Percentiles rank a stretch among this genome's conserved stretches.
Evolutionary conservation across 768 basidiomycete species (phyloP).

Genomic region (Kockovaella imperatae): DNA sequence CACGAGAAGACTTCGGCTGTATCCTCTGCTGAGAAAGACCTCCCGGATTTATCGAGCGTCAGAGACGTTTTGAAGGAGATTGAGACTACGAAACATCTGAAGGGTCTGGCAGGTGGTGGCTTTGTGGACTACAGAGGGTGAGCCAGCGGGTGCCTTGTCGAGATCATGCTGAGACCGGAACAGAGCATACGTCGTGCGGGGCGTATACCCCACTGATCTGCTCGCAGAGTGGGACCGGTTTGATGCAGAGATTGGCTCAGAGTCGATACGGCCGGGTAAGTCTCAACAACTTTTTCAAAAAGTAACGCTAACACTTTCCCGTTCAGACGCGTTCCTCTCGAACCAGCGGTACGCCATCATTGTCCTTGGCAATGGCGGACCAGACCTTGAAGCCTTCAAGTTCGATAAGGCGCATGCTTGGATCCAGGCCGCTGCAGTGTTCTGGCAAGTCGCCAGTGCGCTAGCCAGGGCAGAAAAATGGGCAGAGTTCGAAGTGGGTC

Average conservation of each 20-base stretch:
- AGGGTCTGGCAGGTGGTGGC: slow-evolving; percentile 61
- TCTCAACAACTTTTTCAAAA: not conserved
- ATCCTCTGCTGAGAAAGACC: slow-evolving; percentile 58
- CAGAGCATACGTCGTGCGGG: slow-evolving; percentile 77
- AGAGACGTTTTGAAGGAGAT: slow-evolving; percentile 40
- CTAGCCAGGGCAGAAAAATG: slow-evolving; percentile 71
- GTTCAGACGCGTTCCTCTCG: slow-evolving; percentile 42
- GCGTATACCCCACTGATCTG: slow-evolving; percentile 70
- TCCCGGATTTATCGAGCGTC: slow-evolving; percentile 19
- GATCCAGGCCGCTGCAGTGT: slow-evolving; percentile 77
- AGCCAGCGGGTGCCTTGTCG: slow-evolving; percentile 9
- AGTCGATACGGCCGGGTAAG: slow-evolving; percentile 77
- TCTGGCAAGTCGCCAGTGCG: slow-evolving; percentile 79
- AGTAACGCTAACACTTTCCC: slow-evolving; percentile 2
- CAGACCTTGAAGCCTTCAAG: slow-evolving; percentile 76
- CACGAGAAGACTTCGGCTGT: slow-evolving; percentile 40
- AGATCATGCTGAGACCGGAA: not conserved
- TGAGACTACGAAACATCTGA: slow-evolving; percentile 37
- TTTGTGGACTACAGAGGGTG: slow-evolving; percentile 65
- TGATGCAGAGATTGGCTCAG: slow-evolving; percentile 63
- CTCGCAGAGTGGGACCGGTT: slow-evolving; percentile 84
- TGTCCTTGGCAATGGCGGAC: slow-evolving; percentile 79
- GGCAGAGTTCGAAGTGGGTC: slow-evolving; percentile 75
- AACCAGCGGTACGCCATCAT: slow-evolving; percentile 83
- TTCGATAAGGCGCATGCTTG: slow-evolving; percentile 57